Conservation (phyloP, 768 basidiomycete species). For the Ephemerocybe angulata region DNA sequence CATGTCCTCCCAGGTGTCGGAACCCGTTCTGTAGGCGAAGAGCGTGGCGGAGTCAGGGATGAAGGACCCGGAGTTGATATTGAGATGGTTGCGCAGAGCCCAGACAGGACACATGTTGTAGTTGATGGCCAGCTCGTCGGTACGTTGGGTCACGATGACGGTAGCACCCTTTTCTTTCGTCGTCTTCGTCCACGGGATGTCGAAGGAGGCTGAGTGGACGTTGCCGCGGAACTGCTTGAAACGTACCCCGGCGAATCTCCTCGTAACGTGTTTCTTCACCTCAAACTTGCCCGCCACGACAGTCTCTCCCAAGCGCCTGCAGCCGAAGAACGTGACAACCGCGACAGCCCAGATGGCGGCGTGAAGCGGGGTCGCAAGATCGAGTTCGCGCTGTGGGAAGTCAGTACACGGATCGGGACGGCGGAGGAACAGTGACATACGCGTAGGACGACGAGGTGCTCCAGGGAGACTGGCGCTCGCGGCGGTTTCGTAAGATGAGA, state of each 20-base stretch:
- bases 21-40: slow-evolving; percentile 11
- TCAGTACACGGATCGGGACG: neutral
- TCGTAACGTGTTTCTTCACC: no score
- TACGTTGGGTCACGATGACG: slow-evolving; percentile 12
- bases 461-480: slow-evolving; percentile 26
- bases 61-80: neutral
- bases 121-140: neutral
- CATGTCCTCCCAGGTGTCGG: neutral
- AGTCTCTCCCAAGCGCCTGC: slow-evolving; percentile 25
- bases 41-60: neutral
- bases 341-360: slow-evolving; percentile 36
- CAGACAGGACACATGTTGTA: slow-evolving; percentile 9
- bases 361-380: slow-evolving; percentile 19
- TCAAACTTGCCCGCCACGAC: slow-evolving; percentile 13
- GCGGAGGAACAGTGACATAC: neutral
- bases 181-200: slow-evolving; percentile 32
- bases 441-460: slow-evolving; percentile 23
- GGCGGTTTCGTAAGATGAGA: slow-evolving; percentile 6
- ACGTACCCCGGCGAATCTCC: no score
- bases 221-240: no score
- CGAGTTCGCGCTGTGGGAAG: neutral
- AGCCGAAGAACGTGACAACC: slow-evolving; percentile 33
- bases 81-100: slow-evolving; percentile 9
- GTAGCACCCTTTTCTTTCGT: slow-evolving; percentile 14
- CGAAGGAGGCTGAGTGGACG: slow-evolving; percentile 9